These are phyloP conservation scores for Leishmania mexicana DNA, from an alignment of 208 protist species.

Conservation along the genomic window DNA sequence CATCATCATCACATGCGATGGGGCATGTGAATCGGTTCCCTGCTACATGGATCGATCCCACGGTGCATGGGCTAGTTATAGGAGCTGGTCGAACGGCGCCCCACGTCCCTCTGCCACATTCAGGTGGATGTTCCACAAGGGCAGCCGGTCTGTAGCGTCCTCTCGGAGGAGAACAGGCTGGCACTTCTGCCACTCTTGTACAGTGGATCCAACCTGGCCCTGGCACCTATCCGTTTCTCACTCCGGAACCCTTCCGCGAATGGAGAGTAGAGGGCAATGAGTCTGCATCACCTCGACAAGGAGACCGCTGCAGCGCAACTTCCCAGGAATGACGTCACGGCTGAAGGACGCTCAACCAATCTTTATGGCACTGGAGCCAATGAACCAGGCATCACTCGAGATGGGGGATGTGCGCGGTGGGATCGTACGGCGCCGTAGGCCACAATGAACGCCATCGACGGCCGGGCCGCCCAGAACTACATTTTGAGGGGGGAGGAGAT, in stretches of 20 bases:
- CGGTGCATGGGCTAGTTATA: background rate
- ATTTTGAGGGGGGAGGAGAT: background rate
- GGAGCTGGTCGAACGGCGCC: background rate
- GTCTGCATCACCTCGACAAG: background rate
- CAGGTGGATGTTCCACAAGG: background rate
- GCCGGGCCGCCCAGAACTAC: background rate
- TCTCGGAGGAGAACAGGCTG: too few relatives aligned
- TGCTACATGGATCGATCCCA: background rate
- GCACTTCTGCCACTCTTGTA: background rate
- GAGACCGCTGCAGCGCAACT: background rate
- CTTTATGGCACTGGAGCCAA: background rate
- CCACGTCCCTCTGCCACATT: background rate
- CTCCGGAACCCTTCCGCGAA: background rate
- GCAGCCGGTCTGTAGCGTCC: background rate
- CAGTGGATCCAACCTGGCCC: background rate
- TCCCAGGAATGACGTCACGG: too few relatives aligned
- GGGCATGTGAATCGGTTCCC: background rate
- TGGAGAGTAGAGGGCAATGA: background rate
- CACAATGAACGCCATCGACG: background rate
- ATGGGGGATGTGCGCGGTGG: background rate
- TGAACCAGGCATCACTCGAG: background rate
- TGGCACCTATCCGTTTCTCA: background rate
- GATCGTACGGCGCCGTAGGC: background rate
- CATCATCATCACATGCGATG: background rate
- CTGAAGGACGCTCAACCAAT: background rate